Evolutionary conservation across 78 protist genomes (phyloP).

Genomic region (Dictyostelium firmibasis): DNA sequence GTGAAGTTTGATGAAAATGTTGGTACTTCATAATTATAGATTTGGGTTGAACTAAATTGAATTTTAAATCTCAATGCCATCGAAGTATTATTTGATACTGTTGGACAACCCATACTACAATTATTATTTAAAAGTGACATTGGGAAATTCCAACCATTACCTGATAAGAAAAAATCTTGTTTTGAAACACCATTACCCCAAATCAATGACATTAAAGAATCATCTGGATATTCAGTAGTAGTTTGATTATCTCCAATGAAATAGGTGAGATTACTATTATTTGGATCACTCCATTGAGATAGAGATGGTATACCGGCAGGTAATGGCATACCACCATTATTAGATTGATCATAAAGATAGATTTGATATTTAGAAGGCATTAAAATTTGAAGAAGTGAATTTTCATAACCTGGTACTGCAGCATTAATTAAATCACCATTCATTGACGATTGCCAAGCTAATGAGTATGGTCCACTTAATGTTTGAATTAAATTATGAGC

Average conservation of each 20-base stretch:
- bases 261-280: background rate
- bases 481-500: background rate
- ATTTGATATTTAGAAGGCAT: slow-evolving; percentile 20
- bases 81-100: background rate
- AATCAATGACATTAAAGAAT: background rate
- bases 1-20: background rate
- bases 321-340: background rate
- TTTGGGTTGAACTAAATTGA: background rate
- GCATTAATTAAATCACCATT: background rate
- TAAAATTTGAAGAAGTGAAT: background rate
- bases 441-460: background rate
- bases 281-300: slow-evolving; percentile 1
- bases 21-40: background rate
- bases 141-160: slow-evolving; percentile 25
- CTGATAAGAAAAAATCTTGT: background rate
- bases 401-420: slow-evolving; percentile 2
- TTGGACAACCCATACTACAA: background rate
- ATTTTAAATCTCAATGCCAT: background rate
- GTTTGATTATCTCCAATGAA: background rate
- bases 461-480: background rate
- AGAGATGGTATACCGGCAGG: background rate
- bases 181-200: background rate
- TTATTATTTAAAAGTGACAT: background rate
- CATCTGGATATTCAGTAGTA: background rate
- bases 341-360: background rate